phyloP scores from a whole-genome alignment of 495 filamentous ascomycete genomes.

The Penicillium mononematosum region DNA sequence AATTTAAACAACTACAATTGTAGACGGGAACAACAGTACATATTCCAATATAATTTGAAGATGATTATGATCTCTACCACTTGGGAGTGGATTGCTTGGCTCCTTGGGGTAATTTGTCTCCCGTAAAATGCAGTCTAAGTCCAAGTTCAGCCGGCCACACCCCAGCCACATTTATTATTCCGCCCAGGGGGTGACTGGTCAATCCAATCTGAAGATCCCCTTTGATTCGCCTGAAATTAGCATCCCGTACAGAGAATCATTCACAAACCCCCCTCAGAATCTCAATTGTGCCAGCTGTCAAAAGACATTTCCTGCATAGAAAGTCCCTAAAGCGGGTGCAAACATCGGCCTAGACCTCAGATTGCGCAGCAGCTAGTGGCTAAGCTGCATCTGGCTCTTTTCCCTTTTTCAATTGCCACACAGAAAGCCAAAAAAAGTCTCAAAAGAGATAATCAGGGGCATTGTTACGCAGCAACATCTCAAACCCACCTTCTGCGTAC shows the following conservation, averaged over 20 bases:
- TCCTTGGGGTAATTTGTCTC: background rate
- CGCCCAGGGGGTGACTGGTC: conserved; percentile 6
- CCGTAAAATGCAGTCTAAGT: background rate
- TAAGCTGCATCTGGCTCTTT: conserved; percentile 31
- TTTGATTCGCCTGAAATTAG: conserved; percentile 3
- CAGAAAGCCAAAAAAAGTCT: conserved; percentile 17
- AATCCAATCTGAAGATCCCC: background rate
- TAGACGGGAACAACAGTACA: background rate
- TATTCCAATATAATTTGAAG: background rate
- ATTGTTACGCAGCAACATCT: background rate
- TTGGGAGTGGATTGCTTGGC: background rate
- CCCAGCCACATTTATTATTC: conserved; percentile 16
- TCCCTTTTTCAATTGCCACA: conserved; percentile 17
- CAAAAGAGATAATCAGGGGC: background rate
- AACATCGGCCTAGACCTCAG: conserved; percentile 31
- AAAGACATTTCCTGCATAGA: conserved; percentile 16
- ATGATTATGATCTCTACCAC: background rate
- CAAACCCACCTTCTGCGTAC: background rate
- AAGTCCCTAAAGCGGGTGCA: conserved; percentile 30
- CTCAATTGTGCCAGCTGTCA: conserved; percentile 8
- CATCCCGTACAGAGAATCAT: no score
- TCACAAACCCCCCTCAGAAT: background rate
- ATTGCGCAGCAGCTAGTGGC: conserved; percentile 37
- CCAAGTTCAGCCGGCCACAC: conserved; percentile 7
- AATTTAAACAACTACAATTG: background rate